Conservation (phyloP, 2,329 filamentous ascomycete genomes). For the Fusarium sp. region DNA sequence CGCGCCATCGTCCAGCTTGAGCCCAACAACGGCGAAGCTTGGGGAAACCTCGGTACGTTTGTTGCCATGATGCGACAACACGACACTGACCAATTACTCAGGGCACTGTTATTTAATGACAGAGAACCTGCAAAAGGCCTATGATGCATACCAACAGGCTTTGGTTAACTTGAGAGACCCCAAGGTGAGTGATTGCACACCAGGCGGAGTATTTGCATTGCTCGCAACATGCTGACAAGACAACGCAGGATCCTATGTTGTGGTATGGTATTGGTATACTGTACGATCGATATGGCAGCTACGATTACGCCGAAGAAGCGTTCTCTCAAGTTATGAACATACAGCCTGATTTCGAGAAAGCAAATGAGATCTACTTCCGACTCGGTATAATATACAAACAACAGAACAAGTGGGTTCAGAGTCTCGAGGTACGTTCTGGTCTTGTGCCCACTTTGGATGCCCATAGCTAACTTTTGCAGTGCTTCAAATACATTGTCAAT, state of each 20-base stretch:
- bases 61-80: not conserved
- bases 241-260: constrained; percentile 83
- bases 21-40: constrained; percentile 89
- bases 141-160: constrained; percentile 95
- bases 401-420: constrained; percentile 91
- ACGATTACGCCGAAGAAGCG: constrained; percentile 97
- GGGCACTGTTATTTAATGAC: constrained; percentile 99
- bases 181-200: constrained; percentile 70
- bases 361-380: constrained; percentile 98
- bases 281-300: constrained; percentile 94
- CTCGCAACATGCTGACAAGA: constrained; percentile 17
- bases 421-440: constrained; percentile 78
- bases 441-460: not conserved
- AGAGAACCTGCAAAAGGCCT: constrained; percentile 96
- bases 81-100: constrained; percentile 50
- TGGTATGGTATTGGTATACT: constrained; percentile 99
- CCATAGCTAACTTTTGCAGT: constrained; percentile 62
- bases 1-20: constrained; percentile 92
- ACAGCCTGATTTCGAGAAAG: constrained; percentile 97
- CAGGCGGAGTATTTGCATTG: not conserved
- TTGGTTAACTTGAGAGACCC: constrained; percentile 92
- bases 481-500: constrained; percentile 97
- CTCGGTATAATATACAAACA: constrained; percentile 99
- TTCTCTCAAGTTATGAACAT: constrained; percentile 99
- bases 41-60: constrained; percentile 86